Base-by-base conservation (phyloP, 2,329 filamentous ascomycete genomes). In the Fusarium kyushuense region DNA sequence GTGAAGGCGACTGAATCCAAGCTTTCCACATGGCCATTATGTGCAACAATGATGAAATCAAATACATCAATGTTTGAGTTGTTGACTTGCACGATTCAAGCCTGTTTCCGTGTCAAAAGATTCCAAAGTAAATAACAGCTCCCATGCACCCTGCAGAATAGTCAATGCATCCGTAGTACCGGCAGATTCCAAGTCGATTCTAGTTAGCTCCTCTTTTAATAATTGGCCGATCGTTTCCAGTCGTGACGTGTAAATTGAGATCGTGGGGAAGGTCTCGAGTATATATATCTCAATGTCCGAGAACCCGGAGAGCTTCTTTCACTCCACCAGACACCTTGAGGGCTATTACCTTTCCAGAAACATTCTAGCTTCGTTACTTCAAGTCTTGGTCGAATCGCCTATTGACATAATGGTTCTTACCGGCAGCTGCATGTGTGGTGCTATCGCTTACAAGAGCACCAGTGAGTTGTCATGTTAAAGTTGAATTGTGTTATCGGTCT, bases 391-490 rank as follows among this genome's bases (percentile, higher is more conserved):
- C 23, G 23, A 21, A 25, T 16, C n/a, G 17, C 19, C 23, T 47
- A 51, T 35, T 23, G 23, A 40, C 32, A 61, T 35, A 38, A 74
- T 74, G 72, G 16, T 57, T 54, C 71, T 73, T 33, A 66, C 61
- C 21, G 79, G 79, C 33, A 79, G 76, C 67, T 80, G 79, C 72
- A 75, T 79, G 72, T 80, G 79, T 62, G 76, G 77, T 51, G 74
- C 76, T 53, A 68, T 79, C 38, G 71, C 73, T 57, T 77, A 76
- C 54, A 67, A 79, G 74, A 78, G 74, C 58, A 72, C 73, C 12
- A 75, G 78, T 80, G 61, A 27, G 77, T 52, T 7, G 35, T 27
- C 29, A 16, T 32, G 36, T 33, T 13, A 29, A 13, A n/a, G 27
- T 10, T 40, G 17, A 11, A 19, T 33, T 19, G 27, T 5, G 55